A percentile compares a stretch with the other conserved stretches of the same genome.
These are phyloP conservation scores for Xylaria castorea DNA, from an alignment of 495 filamentous ascomycete genomes.

Conservation along the genomic window DNA sequence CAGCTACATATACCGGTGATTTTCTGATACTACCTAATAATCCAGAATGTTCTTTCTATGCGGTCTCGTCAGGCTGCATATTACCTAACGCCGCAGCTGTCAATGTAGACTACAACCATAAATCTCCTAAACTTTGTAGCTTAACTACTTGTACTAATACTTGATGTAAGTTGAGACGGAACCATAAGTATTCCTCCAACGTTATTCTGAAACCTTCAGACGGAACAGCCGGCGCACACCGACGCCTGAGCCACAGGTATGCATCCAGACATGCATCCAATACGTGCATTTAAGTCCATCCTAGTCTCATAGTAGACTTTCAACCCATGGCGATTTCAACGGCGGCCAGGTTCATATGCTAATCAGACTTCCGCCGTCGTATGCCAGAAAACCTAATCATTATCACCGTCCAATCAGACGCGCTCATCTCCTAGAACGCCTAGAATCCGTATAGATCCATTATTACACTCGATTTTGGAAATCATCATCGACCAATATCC, in stretches of 20 bases:
- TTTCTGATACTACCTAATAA: background rate
- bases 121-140: background rate
- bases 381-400: constrained; percentile 22
- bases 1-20: background rate
- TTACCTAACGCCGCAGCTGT: background rate
- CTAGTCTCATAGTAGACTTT: constrained; percentile 5
- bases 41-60: background rate
- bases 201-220: constrained; percentile 7
- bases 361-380: constrained; percentile 20
- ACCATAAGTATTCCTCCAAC: constrained; percentile 4
- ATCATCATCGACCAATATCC: constrained; percentile 3
- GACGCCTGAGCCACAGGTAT: background rate
- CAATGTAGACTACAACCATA: background rate
- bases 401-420: constrained; percentile 19
- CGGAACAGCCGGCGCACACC: constrained; percentile 11
- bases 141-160: background rate
- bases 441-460: background rate
- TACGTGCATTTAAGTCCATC: background rate
- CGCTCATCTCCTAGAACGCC: background rate
- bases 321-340: background rate
- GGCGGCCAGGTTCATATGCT: constrained; percentile 17
- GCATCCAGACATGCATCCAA: background rate
- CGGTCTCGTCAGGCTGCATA: background rate
- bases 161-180: background rate
- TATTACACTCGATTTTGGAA: background rate